These are phyloP conservation scores for Stygiomarasmius scandens DNA, from an alignment of 1,284 basidiomycete species.

Conservation along the genomic window DNA sequence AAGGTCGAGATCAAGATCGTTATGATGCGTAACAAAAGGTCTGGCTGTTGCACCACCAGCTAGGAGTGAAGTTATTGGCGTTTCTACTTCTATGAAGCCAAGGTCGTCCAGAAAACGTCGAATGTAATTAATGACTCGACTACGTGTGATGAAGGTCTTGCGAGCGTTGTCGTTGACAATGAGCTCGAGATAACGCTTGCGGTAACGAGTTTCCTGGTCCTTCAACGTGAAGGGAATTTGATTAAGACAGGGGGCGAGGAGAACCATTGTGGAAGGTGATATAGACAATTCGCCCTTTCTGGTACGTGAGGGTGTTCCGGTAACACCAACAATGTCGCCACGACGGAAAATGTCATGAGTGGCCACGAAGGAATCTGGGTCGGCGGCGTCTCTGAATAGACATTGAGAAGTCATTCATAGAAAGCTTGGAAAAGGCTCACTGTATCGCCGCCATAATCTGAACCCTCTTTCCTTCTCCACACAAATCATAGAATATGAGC, in stretches of 20 bases:
- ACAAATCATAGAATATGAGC: slow-evolving; percentile 94
- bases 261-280: slow-evolving; percentile 78
- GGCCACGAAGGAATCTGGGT: slow-evolving; percentile 71
- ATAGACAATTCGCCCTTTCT: slow-evolving; percentile 97
- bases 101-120: slow-evolving; percentile 89
- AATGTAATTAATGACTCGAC: slow-evolving; percentile 88
- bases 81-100: slow-evolving; percentile 99
- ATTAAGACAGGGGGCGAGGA: slow-evolving; percentile 95
- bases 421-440: slow-evolving; percentile 53
- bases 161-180: slow-evolving; percentile 94
- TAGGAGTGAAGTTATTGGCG: slow-evolving; percentile 96
- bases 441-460: slow-evolving; percentile 94
- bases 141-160: slow-evolving; percentile 89
- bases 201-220: slow-evolving; percentile 96
- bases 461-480: slow-evolving; percentile 90
- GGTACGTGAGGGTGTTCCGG: slow-evolving; percentile 88
- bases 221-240: slow-evolving; percentile 91
- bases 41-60: slow-evolving; percentile 98
- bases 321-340: slow-evolving; percentile 95
- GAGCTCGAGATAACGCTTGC: slow-evolving; percentile 98
- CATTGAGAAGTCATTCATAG: background rate
- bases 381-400: slow-evolving; percentile 62
- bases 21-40: slow-evolving; percentile 98
- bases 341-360: slow-evolving; percentile 90
- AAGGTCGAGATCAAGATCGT: slow-evolving; percentile 97